These are phyloP conservation scores for Colletotrichum aenigma DNA, from an alignment of 2,329 filamentous ascomycete species.

Conservation along the genomic window DNA sequence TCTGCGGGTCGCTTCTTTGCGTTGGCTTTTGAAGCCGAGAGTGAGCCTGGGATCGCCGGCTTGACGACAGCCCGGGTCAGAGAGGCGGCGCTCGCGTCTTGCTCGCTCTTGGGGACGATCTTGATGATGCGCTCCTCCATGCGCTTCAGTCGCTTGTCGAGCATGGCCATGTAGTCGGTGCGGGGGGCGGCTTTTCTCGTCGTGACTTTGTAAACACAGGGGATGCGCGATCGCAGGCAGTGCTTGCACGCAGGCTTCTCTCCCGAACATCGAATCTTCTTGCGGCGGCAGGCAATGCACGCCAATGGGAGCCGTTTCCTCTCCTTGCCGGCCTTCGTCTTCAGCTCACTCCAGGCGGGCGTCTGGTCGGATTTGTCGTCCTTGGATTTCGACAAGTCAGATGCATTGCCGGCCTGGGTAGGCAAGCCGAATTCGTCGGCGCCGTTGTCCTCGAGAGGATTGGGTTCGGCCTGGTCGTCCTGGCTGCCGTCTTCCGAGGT, in stretches of 20 bases:
- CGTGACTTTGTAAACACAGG: slow-evolving; percentile 97
- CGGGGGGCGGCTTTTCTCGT: slow-evolving; percentile 91
- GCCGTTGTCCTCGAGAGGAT: slow-evolving; percentile 56
- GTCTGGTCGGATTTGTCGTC: slow-evolving; percentile 63
- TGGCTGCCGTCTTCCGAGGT: slow-evolving; percentile 50
- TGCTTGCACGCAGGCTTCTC: slow-evolving; percentile 98
- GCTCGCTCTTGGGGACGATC: slow-evolving; percentile 86
- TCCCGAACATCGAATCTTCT: slow-evolving; percentile 97
- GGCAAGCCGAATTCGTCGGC: slow-evolving; percentile 65
- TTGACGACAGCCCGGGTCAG: slow-evolving; percentile 86
- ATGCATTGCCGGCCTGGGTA: slow-evolving; percentile 52
- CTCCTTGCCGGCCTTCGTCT: slow-evolving; percentile 94
- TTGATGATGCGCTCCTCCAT: slow-evolving; percentile 99
- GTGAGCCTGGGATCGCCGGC: slow-evolving; percentile 68
- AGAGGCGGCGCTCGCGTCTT: slow-evolving; percentile 64
- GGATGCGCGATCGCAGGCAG: slow-evolving; percentile 88
- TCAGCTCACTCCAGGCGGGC: slow-evolving; percentile 80
- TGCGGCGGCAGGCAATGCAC: slow-evolving; percentile 93
- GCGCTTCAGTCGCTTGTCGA: slow-evolving; percentile 91
- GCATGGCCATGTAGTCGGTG: slow-evolving; percentile 99
- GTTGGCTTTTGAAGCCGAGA: slow-evolving; percentile 54
- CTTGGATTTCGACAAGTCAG: slow-evolving; percentile 58
- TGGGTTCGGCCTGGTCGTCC: slow-evolving; percentile 46
- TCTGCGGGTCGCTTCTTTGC: slow-evolving; percentile 83
- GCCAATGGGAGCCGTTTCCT: slow-evolving; percentile 90